Percentiles rank a stretch among this genome's conserved stretches.
Conservation (phyloP, 371 early-diverging fungal genomes). For the Chytridium lagenaria region DNA sequence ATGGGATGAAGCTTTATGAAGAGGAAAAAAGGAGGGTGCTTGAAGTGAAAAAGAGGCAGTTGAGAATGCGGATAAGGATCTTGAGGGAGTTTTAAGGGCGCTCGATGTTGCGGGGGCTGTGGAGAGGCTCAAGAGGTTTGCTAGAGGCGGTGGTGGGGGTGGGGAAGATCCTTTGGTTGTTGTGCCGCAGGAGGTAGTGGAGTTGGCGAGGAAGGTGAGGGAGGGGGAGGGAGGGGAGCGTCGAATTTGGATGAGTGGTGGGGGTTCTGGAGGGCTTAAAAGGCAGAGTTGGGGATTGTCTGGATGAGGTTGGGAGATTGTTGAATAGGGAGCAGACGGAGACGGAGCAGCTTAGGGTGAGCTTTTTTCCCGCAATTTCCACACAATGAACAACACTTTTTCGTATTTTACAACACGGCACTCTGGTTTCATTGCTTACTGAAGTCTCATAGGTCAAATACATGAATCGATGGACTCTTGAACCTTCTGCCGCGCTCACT, state of each 20-base stretch:
- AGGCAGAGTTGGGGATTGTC: conserved; percentile 58
- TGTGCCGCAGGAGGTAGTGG: conserved; percentile 67
- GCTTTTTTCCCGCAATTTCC: conserved; percentile 25
- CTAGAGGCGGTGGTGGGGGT: conserved; percentile 25
- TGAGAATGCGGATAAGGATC: conserved; percentile 81
- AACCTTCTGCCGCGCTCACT: conserved; percentile 76
- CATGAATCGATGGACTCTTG: conserved; percentile 83
- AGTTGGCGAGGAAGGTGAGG: conserved; percentile 67
- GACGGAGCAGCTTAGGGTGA: conserved; percentile 77
- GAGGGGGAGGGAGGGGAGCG: conserved; percentile 49
- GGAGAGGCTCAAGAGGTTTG: conserved; percentile 68
- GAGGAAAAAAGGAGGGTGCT: conserved; percentile 93
- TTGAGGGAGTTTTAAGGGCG: conserved; percentile 79
- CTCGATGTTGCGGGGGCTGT: conserved; percentile 83
- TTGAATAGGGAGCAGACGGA: conserved; percentile 87
- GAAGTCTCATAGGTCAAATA: conserved; percentile 61
- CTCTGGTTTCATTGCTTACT: background rate
- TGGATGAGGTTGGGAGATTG: conserved; percentile 67
- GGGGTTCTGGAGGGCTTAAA: conserved; percentile 67
- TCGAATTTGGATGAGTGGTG: conserved; percentile 61
- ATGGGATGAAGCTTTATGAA: conserved; percentile 88
- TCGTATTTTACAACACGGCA: no score
- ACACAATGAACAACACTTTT: no score
- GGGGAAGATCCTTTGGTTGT: conserved; percentile 22
- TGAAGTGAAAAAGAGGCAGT: conserved; percentile 70